Percentiles rank a stretch among this genome's conserved stretches.
Conservation (phyloP, 2,329 filamentous ascomycete genomes). For the Cladosporium sphaerospermum region DNA sequence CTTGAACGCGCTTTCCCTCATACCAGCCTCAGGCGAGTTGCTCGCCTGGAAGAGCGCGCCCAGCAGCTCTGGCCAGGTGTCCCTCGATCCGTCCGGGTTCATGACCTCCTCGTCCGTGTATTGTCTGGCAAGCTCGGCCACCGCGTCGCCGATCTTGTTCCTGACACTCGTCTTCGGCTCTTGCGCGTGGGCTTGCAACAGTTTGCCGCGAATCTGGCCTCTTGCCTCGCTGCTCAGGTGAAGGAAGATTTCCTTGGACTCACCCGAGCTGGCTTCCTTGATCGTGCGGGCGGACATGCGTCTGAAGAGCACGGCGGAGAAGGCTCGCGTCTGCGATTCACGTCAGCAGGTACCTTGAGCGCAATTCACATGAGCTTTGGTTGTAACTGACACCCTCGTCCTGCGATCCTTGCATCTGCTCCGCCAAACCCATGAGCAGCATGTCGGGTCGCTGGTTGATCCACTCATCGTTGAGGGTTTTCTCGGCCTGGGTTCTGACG, state of each 20-base stretch:
- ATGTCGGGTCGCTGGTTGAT: constrained; percentile 73
- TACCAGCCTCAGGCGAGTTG: constrained; percentile 72
- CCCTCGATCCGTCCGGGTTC: constrained; percentile 24
- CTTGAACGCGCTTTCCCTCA: constrained; percentile 87
- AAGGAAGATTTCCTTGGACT: constrained; percentile 77
- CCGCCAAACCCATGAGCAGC: constrained; percentile 85
- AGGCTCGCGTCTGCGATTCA: constrained; percentile 68
- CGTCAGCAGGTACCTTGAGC: neutral
- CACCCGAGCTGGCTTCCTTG: constrained; percentile 62
- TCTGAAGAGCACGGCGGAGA: constrained; percentile 88
- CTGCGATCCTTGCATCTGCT: constrained; percentile 77
- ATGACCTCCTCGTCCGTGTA: constrained; percentile 67
- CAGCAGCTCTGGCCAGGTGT: constrained; percentile 85
- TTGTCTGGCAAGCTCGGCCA: constrained; percentile 90
- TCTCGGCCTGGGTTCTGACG: constrained; percentile 78
- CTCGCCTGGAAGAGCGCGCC: constrained; percentile 82
- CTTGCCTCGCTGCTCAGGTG: constrained; percentile 69
- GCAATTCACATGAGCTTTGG: neutral
- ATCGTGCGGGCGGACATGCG: constrained; percentile 84
- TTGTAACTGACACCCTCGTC: constrained; percentile 59
- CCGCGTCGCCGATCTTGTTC: constrained; percentile 96
- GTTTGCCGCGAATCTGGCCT: constrained; percentile 71
- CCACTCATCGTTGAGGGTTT: constrained; percentile 88
- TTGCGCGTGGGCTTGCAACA: constrained; percentile 67
- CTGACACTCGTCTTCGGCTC: constrained; percentile 71